These are phyloP conservation scores for Ramichloridium luteum DNA, from an alignment of 2,329 filamentous ascomycete genomes.

Conservation along the genomic window DNA sequence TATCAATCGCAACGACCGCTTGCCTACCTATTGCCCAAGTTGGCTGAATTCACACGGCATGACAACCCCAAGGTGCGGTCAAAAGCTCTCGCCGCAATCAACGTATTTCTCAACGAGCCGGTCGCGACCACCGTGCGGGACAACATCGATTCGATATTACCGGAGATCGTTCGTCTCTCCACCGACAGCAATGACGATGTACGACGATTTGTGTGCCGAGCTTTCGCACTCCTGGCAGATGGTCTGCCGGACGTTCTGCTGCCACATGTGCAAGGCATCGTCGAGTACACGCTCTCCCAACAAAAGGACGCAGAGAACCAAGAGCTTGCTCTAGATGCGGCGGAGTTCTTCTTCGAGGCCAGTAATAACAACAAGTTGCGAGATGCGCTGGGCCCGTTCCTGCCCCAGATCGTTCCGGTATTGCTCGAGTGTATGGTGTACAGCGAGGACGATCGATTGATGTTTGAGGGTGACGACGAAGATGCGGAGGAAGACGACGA, in stretches of 20 bases:
- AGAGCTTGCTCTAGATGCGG: slow-evolving; percentile 83
- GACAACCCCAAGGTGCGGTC: slow-evolving; percentile 64
- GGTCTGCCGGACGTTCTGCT: slow-evolving; percentile 79
- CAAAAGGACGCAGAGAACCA: slow-evolving; percentile 72
- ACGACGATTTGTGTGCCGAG: slow-evolving; percentile 80
- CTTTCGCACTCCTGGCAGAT: slow-evolving; percentile 86
- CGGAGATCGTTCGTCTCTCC: slow-evolving; percentile 70
- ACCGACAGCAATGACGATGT: slow-evolving; percentile 69
- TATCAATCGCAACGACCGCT: slow-evolving; percentile 81
- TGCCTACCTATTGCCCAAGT: slow-evolving; percentile 76
- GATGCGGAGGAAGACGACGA: slow-evolving; percentile 78
- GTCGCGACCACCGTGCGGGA: slow-evolving; percentile 57
- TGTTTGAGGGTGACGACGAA: slow-evolving; percentile 64
- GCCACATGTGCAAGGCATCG: slow-evolving; percentile 75
- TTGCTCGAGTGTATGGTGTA: slow-evolving; percentile 93
- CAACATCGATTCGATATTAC: slow-evolving; percentile 68
- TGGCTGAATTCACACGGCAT: slow-evolving; percentile 75
- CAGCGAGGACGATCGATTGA: slow-evolving; percentile 79
- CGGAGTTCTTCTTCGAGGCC: slow-evolving; percentile 93
- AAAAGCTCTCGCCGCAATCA: slow-evolving; percentile 71
- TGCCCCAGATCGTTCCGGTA: slow-evolving; percentile 77
- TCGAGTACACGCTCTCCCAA: slow-evolving; percentile 86
- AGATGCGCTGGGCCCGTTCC: slow-evolving; percentile 61
- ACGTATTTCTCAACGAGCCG: slow-evolving; percentile 80
- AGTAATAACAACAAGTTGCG: slow-evolving; percentile 68